These are phyloP conservation scores for Starmerella sirachaensis DNA, from an alignment of 805 yeast species.

Conservation along the genomic window DNA sequence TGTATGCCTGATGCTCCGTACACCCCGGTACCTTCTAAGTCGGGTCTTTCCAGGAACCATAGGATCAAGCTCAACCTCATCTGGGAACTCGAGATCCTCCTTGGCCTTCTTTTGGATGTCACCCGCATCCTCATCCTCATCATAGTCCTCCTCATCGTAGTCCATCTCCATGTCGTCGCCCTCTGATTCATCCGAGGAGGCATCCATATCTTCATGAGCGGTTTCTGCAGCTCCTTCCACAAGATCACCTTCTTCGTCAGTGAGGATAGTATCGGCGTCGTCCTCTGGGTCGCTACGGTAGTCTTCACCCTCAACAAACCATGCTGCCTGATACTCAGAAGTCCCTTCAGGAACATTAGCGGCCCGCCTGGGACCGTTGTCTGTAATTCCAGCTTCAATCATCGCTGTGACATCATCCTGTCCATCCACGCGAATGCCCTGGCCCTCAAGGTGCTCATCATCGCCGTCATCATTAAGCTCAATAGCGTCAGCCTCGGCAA, in stretches of 20 bases:
- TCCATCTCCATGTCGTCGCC: conserved; percentile 32
- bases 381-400: conserved; percentile 27
- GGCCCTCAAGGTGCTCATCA: conserved; percentile 24
- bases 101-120: conserved; percentile 64
- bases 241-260: conserved; percentile 25
- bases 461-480: conserved; percentile 25
- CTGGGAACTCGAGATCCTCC: conserved; percentile 90
- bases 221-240: conserved; percentile 13
- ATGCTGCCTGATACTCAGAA: conserved; percentile 64
- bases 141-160: conserved; percentile 29
- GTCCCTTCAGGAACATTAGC: conserved; percentile 53
- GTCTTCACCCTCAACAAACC: conserved; percentile 44
- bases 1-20: conserved; percentile 66
- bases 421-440: conserved; percentile 48
- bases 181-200: conserved; percentile 59
- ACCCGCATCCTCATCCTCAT: conserved; percentile 41
- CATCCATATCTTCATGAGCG: conserved; percentile 32
- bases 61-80: conserved; percentile 80
- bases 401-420: conserved; percentile 36
- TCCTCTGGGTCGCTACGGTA: conserved; percentile 33
- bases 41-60: conserved; percentile 62
- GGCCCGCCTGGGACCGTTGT: conserved; percentile 23
- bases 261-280: conserved; percentile 12
- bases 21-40: conserved; percentile 70
- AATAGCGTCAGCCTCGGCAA: conserved; percentile 19